Base-by-base conservation (phyloP, 805 yeast genomes). In the Starmera amethionina region DNA sequence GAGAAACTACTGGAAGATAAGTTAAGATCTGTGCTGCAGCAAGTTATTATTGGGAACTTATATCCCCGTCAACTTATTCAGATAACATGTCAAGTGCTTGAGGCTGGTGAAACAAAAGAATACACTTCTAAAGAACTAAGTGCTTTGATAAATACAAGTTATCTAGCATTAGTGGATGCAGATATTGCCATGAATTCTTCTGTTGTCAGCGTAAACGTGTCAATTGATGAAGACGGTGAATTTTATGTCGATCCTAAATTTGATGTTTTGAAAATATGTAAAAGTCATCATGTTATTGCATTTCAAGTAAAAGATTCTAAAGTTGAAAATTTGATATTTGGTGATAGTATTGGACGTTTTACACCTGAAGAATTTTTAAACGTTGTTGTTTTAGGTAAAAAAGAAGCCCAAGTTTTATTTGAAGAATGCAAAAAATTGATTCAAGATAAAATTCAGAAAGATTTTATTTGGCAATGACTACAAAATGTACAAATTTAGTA, bases 61-160 rank as follows among this genome's bases (percentile, higher is more conserved):
- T 81, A 83, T 55, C 97, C 98, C 0, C 71, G 96, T 43, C 88
- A 86, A 49, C 67, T 81, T 34, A 69, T 83, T 25, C 89, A 82
- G 52, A 65, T 84, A 3, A 81, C 77, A 4, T 72, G 77, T 22
- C 93, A 83, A 56, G 59, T 82, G 5, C 53, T 82, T 30, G 77
- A 75, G 43, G 55, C 76, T 25, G 77, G 76, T 14, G 75, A 70
- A 45, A 55, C 59, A n/a, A 44, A 44, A 13, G 59, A 60, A 15
- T 48, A 55, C 39, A 43, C 57, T 7, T 38, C 47, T 11, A 51
- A 48, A 33, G 57, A 55, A 36, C 40, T 50, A 16, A 43, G 54
- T 18, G 48, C 53, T 12, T 49, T 49, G 18, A 68, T 90, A 32
- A 90, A 93, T 57, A 79, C 87, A 3, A 63, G 79, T 2, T 78